Percentiles rank a stretch among this genome's conserved stretches.
Conservation (phyloP, 1,139 yeast species). For the Blastobotrys ciferrii region DNA sequence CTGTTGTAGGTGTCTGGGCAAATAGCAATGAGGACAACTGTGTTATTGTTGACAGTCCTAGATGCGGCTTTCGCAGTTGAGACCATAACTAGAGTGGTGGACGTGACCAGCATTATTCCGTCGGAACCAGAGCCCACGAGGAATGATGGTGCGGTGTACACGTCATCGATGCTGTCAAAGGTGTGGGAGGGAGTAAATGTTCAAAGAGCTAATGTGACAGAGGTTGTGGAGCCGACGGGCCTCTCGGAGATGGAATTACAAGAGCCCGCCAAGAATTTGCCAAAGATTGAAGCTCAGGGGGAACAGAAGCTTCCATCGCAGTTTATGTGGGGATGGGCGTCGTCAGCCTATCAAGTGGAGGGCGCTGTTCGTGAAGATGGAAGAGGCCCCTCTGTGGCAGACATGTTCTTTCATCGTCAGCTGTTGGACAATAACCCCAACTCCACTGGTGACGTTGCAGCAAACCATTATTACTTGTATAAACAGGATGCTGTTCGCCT, state of each 20-base stretch:
- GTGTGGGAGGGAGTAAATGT: conserved; percentile 9
- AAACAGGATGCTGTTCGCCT: conserved; percentile 39
- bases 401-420: conserved; percentile 24
- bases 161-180: neutral
- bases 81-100: neutral
- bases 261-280: conserved; percentile 21
- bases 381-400: conserved; percentile 38
- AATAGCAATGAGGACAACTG: too few species aligned
- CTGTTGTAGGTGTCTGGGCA: too few species aligned
- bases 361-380: conserved; percentile 41
- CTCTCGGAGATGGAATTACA: conserved; percentile 15
- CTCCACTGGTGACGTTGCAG: conserved; percentile 31
- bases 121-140: too few species aligned
- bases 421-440: conserved; percentile 6
- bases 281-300: conserved; percentile 4
- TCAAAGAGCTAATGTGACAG: neutral
- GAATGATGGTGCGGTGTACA: neutral
- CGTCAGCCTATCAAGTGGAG: conserved; percentile 36
- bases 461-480: conserved; percentile 39
- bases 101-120: too few species aligned
- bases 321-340: conserved; percentile 28
- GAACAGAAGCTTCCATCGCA: conserved; percentile 19
- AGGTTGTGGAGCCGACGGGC: conserved; percentile 7
- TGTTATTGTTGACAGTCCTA: neutral
- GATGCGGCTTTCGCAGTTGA: neutral